phyloP scores from a whole-genome alignment of 2,329 filamentous ascomycete species.

The Monosporascus sp. region DNA sequence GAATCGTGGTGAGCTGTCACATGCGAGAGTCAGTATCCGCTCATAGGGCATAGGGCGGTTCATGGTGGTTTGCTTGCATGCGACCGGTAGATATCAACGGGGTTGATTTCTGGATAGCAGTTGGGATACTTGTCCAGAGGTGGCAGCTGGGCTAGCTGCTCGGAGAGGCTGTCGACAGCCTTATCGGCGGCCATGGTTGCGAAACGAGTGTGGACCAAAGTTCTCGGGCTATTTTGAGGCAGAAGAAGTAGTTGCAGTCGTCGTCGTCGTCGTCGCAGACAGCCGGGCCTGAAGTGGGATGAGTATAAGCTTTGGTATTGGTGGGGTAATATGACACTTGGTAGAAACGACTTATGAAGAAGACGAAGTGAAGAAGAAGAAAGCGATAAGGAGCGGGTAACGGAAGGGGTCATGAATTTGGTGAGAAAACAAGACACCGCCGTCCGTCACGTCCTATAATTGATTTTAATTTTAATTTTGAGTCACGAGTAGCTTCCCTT shows the following conservation, averaged over 20 bases:
- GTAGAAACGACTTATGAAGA: background rate
- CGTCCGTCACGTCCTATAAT: no score
- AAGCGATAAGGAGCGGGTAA: background rate
- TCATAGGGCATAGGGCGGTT: no score
- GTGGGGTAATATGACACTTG: background rate
- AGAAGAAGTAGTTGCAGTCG: background rate
- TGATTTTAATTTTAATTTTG: no score
- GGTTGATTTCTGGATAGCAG: constrained; percentile 64
- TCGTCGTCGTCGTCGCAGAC: background rate
- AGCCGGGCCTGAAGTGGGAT: background rate
- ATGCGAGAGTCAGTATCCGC: background rate
- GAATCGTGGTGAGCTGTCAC: constrained; percentile 62
- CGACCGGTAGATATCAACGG: constrained; percentile 70
- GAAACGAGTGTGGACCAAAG: background rate
- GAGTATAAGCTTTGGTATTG: background rate
- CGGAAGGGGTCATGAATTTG: background rate
- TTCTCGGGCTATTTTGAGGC: background rate
- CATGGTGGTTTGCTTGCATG: background rate
- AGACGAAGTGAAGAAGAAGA: background rate
- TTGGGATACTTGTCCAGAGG: constrained; percentile 41
- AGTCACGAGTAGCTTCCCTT: no score
- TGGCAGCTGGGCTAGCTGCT: constrained; percentile 17
- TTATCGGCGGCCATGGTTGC: constrained; percentile 15
- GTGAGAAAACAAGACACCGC: no score
- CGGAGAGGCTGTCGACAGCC: constrained; percentile 15